These are phyloP conservation scores for Carnegiea gigantea DNA, from an alignment of 179 eudicot species.

Conservation along the genomic window DNA sequence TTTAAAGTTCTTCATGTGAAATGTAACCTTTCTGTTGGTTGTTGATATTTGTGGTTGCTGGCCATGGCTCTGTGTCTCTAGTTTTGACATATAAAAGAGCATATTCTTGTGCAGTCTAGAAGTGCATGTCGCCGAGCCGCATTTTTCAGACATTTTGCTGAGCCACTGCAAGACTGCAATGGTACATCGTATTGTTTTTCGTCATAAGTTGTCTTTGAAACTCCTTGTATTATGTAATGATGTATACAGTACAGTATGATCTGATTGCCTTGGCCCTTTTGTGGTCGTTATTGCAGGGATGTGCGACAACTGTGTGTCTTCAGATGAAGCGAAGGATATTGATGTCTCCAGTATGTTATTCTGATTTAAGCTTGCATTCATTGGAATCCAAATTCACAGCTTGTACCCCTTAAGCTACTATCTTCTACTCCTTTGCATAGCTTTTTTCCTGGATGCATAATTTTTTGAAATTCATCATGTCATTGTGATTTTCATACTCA, in stretches of 20 bases:
- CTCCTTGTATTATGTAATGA: constrained; percentile 1
- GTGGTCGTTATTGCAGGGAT: constrained; percentile 51
- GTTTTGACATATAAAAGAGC: background rate
- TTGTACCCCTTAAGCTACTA: background rate
- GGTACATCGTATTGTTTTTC: constrained; percentile 36
- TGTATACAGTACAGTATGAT: background rate
- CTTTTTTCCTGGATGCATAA: background rate
- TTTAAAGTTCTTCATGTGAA: background rate
- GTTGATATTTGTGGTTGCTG: background rate
- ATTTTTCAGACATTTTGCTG: constrained; percentile 90
- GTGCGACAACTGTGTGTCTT: constrained; percentile 86
- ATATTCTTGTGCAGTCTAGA: constrained; percentile 55
- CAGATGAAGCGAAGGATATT: constrained; percentile 56
- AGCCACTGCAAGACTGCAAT: constrained; percentile 87
- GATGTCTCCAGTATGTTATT: constrained; percentile 68
- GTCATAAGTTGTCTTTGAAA: background rate
- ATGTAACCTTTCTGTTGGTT: background rate
- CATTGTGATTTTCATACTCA: background rate
- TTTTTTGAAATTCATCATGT: background rate
- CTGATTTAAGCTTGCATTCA: constrained; percentile 4
- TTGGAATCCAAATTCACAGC: background rate
- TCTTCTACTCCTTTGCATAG: background rate
- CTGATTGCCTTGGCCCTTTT: constrained; percentile 11
- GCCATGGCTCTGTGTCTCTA: background rate
- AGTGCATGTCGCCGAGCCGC: constrained; percentile 83